Percentiles rank a stretch among this genome's conserved stretches.
phyloP scores from a whole-genome alignment of 345 rosid species.

The Excoecaria agallocha region DNA sequence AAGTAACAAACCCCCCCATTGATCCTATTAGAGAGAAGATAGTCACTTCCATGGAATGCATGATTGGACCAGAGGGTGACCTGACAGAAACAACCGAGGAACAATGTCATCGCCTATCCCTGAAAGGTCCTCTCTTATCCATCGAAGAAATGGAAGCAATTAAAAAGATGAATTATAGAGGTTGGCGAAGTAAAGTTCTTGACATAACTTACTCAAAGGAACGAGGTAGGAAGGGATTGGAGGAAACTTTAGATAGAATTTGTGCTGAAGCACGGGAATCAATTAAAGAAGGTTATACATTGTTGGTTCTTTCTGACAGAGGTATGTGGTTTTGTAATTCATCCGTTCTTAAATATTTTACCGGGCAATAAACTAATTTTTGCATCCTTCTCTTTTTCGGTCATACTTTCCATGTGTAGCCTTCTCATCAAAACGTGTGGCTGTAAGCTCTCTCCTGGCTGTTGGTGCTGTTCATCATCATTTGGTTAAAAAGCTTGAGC shows the following conservation, averaged over 20 bases:
- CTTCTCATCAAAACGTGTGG: slow-evolving; percentile 74
- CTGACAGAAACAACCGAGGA: slow-evolving; percentile 97
- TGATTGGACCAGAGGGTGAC: slow-evolving; percentile 99
- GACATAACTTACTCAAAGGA: slow-evolving; percentile 84
- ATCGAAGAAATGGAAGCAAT: slow-evolving; percentile 78
- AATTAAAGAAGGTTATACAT: slow-evolving; percentile 76
- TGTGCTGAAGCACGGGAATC: slow-evolving; percentile 87
- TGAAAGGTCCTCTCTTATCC: slow-evolving; percentile 81
- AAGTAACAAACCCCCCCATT: slow-evolving; percentile 98
- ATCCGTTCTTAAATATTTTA: neutral
- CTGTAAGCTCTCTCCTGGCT: slow-evolving; percentile 96
- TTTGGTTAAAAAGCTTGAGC: slow-evolving; percentile 81
- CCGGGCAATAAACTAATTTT: neutral
- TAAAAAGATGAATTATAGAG: slow-evolving; percentile 86
- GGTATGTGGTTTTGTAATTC: slow-evolving; percentile 39
- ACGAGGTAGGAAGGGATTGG: slow-evolving; percentile 83
- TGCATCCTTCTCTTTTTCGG: neutral
- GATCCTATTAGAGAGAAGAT: slow-evolving; percentile 99
- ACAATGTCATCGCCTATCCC: slow-evolving; percentile 92
- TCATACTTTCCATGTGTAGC: slow-evolving; percentile 36
- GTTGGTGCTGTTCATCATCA: slow-evolving; percentile 99
- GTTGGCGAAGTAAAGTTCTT: slow-evolving; percentile 84
- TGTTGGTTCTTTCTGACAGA: slow-evolving; percentile 93
- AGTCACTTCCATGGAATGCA: slow-evolving; percentile 98
- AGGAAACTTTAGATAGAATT: slow-evolving; percentile 81